Conservation (phyloP, 768 basidiomycete species). For the Pholiota molesta region DNA sequence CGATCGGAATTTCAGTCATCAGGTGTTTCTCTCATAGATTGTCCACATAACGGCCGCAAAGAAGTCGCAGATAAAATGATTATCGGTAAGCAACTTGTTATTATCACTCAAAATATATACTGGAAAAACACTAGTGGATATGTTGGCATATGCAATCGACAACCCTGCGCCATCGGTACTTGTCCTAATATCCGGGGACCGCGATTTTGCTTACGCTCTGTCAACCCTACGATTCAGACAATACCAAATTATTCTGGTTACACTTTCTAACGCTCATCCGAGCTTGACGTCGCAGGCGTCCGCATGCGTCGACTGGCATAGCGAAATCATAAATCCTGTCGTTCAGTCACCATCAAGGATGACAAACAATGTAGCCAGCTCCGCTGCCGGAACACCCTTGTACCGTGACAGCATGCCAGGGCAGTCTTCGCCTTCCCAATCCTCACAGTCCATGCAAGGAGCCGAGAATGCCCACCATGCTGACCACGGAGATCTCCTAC, state of each 20-base stretch:
- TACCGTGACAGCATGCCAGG: too few relatives aligned
- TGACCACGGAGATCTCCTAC: slow-evolving; percentile 6
- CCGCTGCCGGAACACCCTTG: too few relatives aligned
- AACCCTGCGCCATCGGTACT: slow-evolving; percentile 46
- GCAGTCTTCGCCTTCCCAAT: background rate
- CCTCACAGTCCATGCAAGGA: background rate
- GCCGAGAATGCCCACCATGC: background rate
- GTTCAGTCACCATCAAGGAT: background rate
- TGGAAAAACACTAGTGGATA: slow-evolving; percentile 22
- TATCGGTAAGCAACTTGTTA: slow-evolving; percentile 35
- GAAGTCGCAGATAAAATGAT: slow-evolving; percentile 55
- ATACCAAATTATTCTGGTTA: slow-evolving; percentile 42
- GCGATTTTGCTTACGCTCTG: slow-evolving; percentile 46
- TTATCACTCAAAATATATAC: slow-evolving; percentile 2
- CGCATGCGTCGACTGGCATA: slow-evolving; percentile 48
- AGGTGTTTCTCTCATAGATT: slow-evolving; percentile 46
- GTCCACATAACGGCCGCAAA: slow-evolving; percentile 38
- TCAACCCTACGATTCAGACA: slow-evolving; percentile 41
- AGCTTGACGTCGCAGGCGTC: slow-evolving; percentile 52
- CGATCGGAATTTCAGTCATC: slow-evolving; percentile 46
- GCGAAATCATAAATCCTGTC: slow-evolving; percentile 34
- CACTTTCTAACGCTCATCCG: slow-evolving; percentile 37
- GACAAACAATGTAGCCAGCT: too few relatives aligned
- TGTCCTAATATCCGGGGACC: slow-evolving; percentile 49
- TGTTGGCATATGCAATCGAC: slow-evolving; percentile 40